phyloP scores from a whole-genome alignment of 768 basidiomycete genomes.

The Naganishia vaughanmartiniae region DNA sequence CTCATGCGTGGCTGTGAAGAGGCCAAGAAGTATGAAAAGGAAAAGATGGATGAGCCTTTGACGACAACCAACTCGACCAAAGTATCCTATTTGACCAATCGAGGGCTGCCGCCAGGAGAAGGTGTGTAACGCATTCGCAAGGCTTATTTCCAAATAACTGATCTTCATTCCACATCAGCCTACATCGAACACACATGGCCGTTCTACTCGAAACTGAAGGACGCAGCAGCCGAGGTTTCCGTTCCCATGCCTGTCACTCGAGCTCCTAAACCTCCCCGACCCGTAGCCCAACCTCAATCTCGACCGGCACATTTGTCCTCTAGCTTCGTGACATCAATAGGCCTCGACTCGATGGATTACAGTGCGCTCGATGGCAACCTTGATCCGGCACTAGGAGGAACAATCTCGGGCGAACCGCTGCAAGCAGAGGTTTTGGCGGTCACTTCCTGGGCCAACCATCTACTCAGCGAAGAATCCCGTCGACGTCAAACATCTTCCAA shows the following conservation, averaged over 20 bases:
- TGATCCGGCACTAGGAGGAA: conserved; percentile 4
- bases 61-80: conserved; percentile 16
- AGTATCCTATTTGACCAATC: conserved; percentile 1
- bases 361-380: neutral
- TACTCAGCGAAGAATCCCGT: conserved; percentile 10
- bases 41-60: neutral
- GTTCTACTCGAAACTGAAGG: conserved; percentile 15
- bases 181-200: conserved; percentile 11
- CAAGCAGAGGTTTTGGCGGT: conserved; percentile 9
- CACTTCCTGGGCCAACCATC: conserved; percentile 20
- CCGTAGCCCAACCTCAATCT: neutral
- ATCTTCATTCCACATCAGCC: neutral
- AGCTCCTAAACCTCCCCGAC: neutral
- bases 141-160: too few relatives aligned
- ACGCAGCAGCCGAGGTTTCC: neutral
- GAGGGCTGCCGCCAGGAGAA: conserved; percentile 2
- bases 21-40: conserved; percentile 12
- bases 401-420: neutral
- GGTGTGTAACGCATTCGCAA: neutral
- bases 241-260: conserved; percentile 7
- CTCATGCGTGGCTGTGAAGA: conserved; percentile 19
- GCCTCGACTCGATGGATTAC: conserved; percentile 1
- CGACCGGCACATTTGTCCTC: neutral
- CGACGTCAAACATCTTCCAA: conserved; percentile 2
- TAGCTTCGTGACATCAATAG: neutral